Evolutionary conservation across 1,284 basidiomycete genomes (phyloP).

Genomic region (Pseudozyma sp.): DNA sequence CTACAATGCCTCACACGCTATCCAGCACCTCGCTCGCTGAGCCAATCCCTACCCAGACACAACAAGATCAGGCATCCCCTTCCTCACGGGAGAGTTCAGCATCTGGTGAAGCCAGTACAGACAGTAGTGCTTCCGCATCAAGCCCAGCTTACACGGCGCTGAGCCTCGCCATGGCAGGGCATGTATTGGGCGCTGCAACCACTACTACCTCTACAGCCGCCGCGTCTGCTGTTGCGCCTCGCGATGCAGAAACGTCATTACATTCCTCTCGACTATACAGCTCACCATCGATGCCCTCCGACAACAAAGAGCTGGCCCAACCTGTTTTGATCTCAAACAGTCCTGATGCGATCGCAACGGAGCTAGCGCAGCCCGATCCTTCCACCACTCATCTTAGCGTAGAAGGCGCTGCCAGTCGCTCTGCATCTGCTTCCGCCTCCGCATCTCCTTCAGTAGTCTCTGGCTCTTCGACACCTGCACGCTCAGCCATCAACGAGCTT

Average conservation of each 20-base stretch:
- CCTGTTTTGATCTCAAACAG: constrained; percentile 25
- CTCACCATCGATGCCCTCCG: constrained; percentile 30
- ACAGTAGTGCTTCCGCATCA: constrained; percentile 9
- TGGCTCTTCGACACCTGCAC: constrained; percentile 36
- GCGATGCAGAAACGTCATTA: background rate
- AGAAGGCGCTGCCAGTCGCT: constrained; percentile 13
- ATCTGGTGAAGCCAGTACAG: background rate
- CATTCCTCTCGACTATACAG: constrained; percentile 30
- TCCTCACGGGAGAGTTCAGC: background rate
- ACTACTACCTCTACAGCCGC: constrained; percentile 2
- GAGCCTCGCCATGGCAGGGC: constrained; percentile 38
- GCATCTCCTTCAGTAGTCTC: constrained; percentile 33
- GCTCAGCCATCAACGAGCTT: constrained; percentile 32
- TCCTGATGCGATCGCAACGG: background rate
- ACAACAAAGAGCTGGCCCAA: constrained; percentile 39
- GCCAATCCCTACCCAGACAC: background rate
- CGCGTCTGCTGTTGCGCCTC: background rate
- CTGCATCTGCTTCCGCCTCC: constrained; percentile 34
- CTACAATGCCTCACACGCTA: background rate
- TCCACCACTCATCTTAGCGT: constrained; percentile 27
- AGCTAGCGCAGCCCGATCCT: background rate
- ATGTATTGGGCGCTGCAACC: constrained; percentile 16
- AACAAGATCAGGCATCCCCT: background rate
- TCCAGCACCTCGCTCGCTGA: background rate
- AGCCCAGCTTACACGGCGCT: constrained; percentile 22